Evolutionary conservation across 2,329 filamentous ascomycete species (phyloP).

Genomic region (Penicillium sp.): DNA sequence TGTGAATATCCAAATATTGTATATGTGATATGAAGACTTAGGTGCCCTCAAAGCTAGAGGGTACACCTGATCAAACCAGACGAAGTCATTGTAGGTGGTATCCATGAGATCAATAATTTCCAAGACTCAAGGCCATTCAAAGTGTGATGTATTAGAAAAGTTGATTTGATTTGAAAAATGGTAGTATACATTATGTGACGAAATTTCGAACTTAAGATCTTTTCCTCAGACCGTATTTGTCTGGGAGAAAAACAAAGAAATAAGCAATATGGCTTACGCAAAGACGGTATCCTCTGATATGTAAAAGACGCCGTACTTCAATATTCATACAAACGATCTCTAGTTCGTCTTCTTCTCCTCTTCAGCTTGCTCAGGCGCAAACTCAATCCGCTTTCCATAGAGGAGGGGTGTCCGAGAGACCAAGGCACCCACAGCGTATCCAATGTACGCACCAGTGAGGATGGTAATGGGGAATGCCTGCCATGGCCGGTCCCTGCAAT

Average conservation of each 20-base stretch:
- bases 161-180: neutral
- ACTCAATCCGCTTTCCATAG: slow-evolving; percentile 43
- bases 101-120: neutral
- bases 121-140: neutral
- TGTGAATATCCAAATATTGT: neutral
- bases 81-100: neutral
- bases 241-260: neutral
- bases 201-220: slow-evolving; percentile 2
- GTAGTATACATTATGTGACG: slow-evolving; percentile 21
- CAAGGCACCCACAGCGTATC: slow-evolving; percentile 67
- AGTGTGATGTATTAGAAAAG: neutral
- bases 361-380: slow-evolving; percentile 29
- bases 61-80: neutral
- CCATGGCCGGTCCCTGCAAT: slow-evolving; percentile 84
- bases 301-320: neutral
- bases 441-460: slow-evolving; percentile 77
- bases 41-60: neutral
- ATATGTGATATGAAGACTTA: neutral
- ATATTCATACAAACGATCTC: neutral
- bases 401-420: slow-evolving; percentile 36
- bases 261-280: neutral
- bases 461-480: slow-evolving; percentile 97
- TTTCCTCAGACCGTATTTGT: neutral
- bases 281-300: neutral
- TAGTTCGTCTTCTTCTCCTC: slow-evolving; percentile 29